Evolutionary conservation across 176 grass and related monocot genomes (phyloP), one percentile per base, ranked within the genome.

Genomic region (Oryza punctata): DNA sequence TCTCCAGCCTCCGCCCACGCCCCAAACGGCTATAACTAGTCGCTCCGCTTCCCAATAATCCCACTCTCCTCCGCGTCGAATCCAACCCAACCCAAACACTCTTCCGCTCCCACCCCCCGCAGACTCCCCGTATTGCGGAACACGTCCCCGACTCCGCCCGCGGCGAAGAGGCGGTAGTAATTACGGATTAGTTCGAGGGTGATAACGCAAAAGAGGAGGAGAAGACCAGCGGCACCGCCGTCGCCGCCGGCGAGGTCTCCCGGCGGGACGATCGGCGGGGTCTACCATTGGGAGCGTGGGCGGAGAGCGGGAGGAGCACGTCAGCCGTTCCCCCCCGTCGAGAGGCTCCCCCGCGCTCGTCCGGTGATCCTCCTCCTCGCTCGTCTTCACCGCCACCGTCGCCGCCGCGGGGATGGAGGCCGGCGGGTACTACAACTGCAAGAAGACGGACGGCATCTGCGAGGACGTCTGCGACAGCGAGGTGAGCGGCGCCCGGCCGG

Each of bases 381-480:
- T 33, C 32, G 2, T 10, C 32, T 0, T 19, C 29, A 26, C 27
- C 49, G 7, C 47, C 57, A 0, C 33, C 33, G 33, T 5, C 33
- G 33, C 33, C 5, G 64, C 29, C 70, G 67, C 12, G 18, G 72
- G 32, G 32, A 73, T 83, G 88, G 94, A 97, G 77, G 41, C 87
- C 49, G 54, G 38, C 26, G 94, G 81, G 44, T 86, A 94, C 77
- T 94, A 88, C 87, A 97, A 89, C 89, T 91, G 88, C 50, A 97
- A 97, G 82, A 97, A 97, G 89, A 90, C 87, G 2, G 94, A 97
- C 79, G 80, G 77, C 44, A 78, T 97, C 69, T 97, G 89, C 89
- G 89, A 94, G 66, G 94, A 88, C 78, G 65, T 97, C 79, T 97
- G 89, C 82, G 85, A 77, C 72, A 80, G 82, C 72, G 89, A 93